phyloP scores from a whole-genome alignment of 106 monocot species.

The Gastrodia elata region DNA sequence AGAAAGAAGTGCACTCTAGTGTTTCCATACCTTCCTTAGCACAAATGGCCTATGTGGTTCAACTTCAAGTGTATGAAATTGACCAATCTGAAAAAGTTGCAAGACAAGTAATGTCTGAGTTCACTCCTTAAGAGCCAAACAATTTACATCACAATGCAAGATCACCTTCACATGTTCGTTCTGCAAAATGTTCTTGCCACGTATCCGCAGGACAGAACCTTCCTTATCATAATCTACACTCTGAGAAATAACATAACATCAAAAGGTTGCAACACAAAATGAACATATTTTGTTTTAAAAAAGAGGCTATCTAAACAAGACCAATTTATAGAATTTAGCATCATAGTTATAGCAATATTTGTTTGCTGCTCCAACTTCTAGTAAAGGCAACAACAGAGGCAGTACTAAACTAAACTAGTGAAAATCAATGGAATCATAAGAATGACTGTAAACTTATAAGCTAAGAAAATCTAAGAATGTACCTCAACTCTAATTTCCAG shows the following conservation, averaged over 20 bases:
- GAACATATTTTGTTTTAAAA: background rate
- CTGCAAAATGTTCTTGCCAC: slow-evolving; percentile 82
- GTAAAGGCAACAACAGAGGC: background rate
- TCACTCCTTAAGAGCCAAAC: background rate
- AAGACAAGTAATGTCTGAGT: background rate
- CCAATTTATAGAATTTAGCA: background rate
- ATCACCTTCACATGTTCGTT: slow-evolving; percentile 90
- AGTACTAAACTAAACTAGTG: background rate
- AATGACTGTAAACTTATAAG: background rate
- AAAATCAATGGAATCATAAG: background rate
- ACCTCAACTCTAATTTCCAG: slow-evolving; percentile 91
- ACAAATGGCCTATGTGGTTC: slow-evolving; percentile 79
- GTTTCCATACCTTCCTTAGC: slow-evolving; percentile 59
- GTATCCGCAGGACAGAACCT: slow-evolving; percentile 69
- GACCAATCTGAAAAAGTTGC: slow-evolving; percentile 58
- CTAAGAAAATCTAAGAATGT: background rate
- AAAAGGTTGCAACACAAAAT: background rate
- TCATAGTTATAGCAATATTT: background rate
- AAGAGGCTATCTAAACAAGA: background rate
- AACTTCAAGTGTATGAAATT: slow-evolving; percentile 87
- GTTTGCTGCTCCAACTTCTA: background rate
- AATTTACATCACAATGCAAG: slow-evolving; percentile 1
- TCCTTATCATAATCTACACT: slow-evolving; percentile 87
- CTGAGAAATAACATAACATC: slow-evolving; percentile 20
- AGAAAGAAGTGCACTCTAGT: background rate